Evolutionary conservation across 441 rosid species (phyloP).

Genomic region (Populus hybrid): DNA sequence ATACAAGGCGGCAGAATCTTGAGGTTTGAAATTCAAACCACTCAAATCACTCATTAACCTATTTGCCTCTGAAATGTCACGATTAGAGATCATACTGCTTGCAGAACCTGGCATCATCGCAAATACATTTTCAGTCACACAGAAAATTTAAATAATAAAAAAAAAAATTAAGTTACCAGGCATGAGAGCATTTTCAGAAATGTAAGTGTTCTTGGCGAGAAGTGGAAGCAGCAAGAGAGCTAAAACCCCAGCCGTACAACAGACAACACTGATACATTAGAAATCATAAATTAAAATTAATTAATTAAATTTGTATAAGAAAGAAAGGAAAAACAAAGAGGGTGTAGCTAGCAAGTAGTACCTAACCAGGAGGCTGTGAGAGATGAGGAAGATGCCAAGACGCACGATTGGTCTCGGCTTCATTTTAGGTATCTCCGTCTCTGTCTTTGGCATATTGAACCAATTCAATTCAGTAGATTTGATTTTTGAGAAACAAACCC

Average conservation of each 20-base stretch:
- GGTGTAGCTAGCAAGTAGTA: conserved; percentile 10
- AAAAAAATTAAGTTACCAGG: conserved; percentile 49
- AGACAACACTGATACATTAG: conserved; percentile 48
- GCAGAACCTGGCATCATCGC: conserved; percentile 63
- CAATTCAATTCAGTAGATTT: not conserved
- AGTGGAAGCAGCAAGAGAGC: conserved; percentile 74
- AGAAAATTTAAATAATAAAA: not conserved
- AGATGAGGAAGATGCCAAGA: conserved; percentile 69
- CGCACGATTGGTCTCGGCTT: conserved; percentile 76
- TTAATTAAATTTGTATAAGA: not conserved
- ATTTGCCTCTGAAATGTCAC: conserved; percentile 59
- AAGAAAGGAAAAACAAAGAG: not conserved
- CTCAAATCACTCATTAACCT: conserved; percentile 59
- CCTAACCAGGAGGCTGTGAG: conserved; percentile 76
- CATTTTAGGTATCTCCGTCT: conserved; percentile 36
- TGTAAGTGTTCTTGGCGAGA: conserved; percentile 89
- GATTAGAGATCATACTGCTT: conserved; percentile 72
- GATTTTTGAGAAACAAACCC: not conserved
- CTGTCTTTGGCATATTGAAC: conserved; percentile 18
- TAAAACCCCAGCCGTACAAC: conserved; percentile 69
- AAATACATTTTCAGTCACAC: not conserved
- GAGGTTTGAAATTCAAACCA: conserved; percentile 35
- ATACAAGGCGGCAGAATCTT: conserved; percentile 57
- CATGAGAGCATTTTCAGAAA: conserved; percentile 95
- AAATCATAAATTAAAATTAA: not conserved